Evolutionary conservation across 306 rosid genomes (phyloP).

Genomic region (Pyrus communis): DNA sequence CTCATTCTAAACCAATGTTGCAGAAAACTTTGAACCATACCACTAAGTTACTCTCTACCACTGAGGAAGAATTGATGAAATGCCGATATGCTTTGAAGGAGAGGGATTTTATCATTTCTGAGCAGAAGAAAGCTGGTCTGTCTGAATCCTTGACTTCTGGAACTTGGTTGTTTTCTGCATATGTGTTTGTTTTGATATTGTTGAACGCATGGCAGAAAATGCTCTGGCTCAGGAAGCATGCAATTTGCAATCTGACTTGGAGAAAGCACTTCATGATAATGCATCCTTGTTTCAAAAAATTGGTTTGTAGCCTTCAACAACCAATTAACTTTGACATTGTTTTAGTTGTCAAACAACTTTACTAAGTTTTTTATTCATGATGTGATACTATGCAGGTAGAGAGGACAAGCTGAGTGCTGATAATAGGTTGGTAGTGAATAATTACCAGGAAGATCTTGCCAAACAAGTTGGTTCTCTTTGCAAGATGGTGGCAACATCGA

Average conservation of each 20-base stretch:
- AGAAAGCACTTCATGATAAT: slow-evolving; percentile 74
- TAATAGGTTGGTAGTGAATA: slow-evolving; percentile 60
- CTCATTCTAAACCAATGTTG: neutral
- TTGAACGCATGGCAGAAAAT: slow-evolving; percentile 51
- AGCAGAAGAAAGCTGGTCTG: slow-evolving; percentile 86
- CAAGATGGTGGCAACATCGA: slow-evolving; percentile 53
- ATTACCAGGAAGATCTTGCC: slow-evolving; percentile 67
- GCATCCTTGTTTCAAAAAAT: slow-evolving; percentile 68
- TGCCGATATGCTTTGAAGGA: slow-evolving; percentile 62
- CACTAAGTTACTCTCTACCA: slow-evolving; percentile 46
- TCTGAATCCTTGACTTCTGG: neutral
- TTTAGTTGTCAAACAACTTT: neutral
- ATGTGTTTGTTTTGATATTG: neutral
- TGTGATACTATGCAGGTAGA: slow-evolving; percentile 43
- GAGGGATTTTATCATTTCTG: slow-evolving; percentile 69
- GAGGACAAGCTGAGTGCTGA: slow-evolving; percentile 70
- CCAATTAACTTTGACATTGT: neutral
- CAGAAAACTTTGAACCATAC: slow-evolving; percentile 75
- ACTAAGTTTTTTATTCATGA: neutral
- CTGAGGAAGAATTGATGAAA: slow-evolving; percentile 66
- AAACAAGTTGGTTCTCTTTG: slow-evolving; percentile 70
- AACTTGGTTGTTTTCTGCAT: neutral
- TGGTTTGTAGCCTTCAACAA: slow-evolving; percentile 33
- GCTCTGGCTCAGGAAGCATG: slow-evolving; percentile 90
- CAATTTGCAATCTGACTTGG: slow-evolving; percentile 64